phyloP scores from a whole-genome alignment of 306 rosid species.

The Hippophae gyantsensis region DNA sequence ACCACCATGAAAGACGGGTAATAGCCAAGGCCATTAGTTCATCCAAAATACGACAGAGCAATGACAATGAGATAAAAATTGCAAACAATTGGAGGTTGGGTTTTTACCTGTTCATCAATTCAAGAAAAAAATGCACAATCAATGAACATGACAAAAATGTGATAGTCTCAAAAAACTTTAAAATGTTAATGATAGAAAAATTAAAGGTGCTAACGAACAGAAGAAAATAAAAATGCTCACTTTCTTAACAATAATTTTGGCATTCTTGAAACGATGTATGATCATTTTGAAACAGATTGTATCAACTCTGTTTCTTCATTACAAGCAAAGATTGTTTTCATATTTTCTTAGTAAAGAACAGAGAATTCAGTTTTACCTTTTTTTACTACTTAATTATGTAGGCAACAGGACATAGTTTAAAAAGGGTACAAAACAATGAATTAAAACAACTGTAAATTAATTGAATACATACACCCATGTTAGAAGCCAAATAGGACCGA shows the following conservation, averaged over 20 bases:
- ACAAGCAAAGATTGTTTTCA: neutral
- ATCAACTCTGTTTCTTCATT: neutral
- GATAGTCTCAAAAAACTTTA: neutral
- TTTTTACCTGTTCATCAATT: constrained; percentile 19
- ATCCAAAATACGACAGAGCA: constrained; percentile 9
- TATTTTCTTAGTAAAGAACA: neutral
- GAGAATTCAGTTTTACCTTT: constrained; percentile 5
- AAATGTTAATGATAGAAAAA: constrained; percentile 6
- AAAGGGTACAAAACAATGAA: too few species aligned
- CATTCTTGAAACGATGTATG: too few species aligned
- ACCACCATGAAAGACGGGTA: constrained; percentile 82
- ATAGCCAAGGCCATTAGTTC: constrained; percentile 69
- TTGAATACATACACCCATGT: constrained; percentile 26
- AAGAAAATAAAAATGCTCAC: neutral
- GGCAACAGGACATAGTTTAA: constrained; percentile 18
- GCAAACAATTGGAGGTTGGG: neutral
- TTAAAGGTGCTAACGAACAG: constrained; percentile 1
- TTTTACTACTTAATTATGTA: constrained; percentile 4
- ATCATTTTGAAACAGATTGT: too few species aligned
- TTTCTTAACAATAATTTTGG: too few species aligned
- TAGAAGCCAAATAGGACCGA: constrained; percentile 9
- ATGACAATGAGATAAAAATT: neutral
- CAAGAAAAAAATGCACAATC: constrained; percentile 12
- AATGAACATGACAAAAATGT: constrained; percentile 7
- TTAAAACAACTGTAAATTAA: constrained; percentile 14